These are phyloP conservation scores for Paramecium primaurelia DNA, from an alignment of 73 alveolate species.

Conservation along the genomic window DNA sequence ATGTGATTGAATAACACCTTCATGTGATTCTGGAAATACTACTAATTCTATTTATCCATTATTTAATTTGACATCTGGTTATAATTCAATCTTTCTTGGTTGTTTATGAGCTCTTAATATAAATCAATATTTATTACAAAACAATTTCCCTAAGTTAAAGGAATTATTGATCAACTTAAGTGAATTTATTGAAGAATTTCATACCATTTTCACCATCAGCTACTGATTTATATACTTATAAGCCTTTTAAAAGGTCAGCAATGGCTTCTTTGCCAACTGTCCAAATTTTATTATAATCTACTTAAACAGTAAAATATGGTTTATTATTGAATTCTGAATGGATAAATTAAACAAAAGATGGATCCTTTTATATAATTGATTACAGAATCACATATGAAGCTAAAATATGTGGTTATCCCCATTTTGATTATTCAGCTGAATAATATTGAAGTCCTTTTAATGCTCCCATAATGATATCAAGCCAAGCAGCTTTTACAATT, in stretches of 20 bases:
- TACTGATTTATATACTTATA: conserved; percentile 39
- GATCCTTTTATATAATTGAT: conserved; percentile 70
- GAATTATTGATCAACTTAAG: conserved; percentile 44
- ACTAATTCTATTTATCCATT: background rate
- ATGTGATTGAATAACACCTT: conserved; percentile 73
- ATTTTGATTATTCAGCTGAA: conserved; percentile 65
- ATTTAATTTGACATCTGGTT: conserved; percentile 19
- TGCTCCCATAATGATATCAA: conserved; percentile 69
- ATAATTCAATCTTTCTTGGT: conserved; percentile 49
- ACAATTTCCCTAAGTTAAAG: conserved; percentile 48
- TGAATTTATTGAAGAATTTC: conserved; percentile 49
- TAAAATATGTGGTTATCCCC: conserved; percentile 83
- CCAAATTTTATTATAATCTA: conserved; percentile 70
- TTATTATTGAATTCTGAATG: conserved; percentile 20
- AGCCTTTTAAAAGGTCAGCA: conserved; percentile 60
- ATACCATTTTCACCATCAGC: conserved; percentile 59
- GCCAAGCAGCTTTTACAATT: conserved; percentile 72
- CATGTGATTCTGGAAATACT: conserved; percentile 65
- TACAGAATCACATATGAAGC: conserved; percentile 77
- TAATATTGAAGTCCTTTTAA: conserved; percentile 71
- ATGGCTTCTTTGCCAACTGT: conserved; percentile 68
- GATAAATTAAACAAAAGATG: conserved; percentile 51
- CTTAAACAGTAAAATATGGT: conserved; percentile 60
- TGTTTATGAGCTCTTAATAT: background rate
- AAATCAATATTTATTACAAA: background rate